Conservation (phyloP, 768 basidiomycete species). For the Hericium erinaceus region DNA sequence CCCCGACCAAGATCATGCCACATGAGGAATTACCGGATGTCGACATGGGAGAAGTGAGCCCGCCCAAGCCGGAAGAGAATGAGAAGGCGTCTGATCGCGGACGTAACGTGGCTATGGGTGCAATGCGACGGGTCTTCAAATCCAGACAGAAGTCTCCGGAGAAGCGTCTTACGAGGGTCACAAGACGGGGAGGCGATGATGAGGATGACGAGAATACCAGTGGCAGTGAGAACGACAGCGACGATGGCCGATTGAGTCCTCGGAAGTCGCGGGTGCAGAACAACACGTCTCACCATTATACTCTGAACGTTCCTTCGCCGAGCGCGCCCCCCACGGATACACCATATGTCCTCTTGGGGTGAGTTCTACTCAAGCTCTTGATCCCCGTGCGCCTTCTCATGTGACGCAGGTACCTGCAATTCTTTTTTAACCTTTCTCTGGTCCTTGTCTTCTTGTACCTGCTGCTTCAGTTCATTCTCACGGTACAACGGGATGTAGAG, state of each 20-base stretch:
- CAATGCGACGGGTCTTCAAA: constrained; percentile 54
- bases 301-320: constrained; percentile 67
- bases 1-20: constrained; percentile 52
- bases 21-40: constrained; percentile 53
- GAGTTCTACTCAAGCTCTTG: constrained; percentile 21
- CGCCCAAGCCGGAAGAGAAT: constrained; percentile 36
- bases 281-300: constrained; percentile 72
- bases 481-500: constrained; percentile 84
- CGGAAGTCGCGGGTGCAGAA: constrained; percentile 33
- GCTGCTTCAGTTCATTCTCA: constrained; percentile 76
- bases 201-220: constrained; percentile 31
- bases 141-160: constrained; percentile 43
- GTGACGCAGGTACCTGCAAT: constrained; percentile 71
- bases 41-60: constrained; percentile 69
- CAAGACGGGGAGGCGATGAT: constrained; percentile 15
- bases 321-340: constrained; percentile 47
- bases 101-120: constrained; percentile 56
- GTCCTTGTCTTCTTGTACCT: constrained; percentile 80
- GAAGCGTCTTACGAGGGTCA: constrained; percentile 14
- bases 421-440: constrained; percentile 86
- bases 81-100: constrained; percentile 27
- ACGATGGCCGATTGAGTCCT: constrained; percentile 15
- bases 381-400: constrained; percentile 6
- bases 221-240: constrained; percentile 40
- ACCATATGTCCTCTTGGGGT: constrained; percentile 86